Conservation (phyloP, 2,329 filamentous ascomycete genomes). For the Cytospora mali region DNA sequence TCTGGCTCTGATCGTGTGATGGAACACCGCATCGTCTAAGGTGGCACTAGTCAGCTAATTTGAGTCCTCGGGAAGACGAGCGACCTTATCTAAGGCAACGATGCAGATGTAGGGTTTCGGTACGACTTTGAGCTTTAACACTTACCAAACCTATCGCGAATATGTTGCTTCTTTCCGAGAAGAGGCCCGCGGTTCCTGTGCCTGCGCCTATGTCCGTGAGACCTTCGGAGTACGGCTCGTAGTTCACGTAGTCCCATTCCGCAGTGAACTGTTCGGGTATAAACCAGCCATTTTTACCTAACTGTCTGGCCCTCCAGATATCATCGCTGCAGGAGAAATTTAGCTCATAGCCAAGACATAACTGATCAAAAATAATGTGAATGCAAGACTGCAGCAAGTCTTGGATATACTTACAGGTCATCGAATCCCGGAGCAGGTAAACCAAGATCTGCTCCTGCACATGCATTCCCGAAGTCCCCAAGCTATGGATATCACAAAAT, state of each 20-base stretch:
- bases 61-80: too few relatives aligned
- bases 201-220: neutral
- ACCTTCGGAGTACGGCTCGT: constrained; percentile 19
- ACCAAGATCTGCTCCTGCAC: neutral
- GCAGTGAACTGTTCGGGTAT: constrained; percentile 9
- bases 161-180: constrained; percentile 9
- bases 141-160: constrained; percentile 6
- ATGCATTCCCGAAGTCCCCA: neutral
- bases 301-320: neutral
- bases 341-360: neutral
- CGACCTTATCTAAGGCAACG: too few relatives aligned
- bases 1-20: neutral
- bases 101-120: too few relatives aligned
- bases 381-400: neutral
- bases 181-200: neutral
- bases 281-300: neutral
- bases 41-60: neutral
- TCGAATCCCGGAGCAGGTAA: neutral
- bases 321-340: neutral
- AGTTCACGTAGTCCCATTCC: constrained; percentile 21
- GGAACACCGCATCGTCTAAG: neutral
- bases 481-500: neutral
- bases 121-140: neutral
- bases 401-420: neutral
- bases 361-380: too few relatives aligned